Evolutionary conservation across 345 rosid genomes (phyloP), one percentile per base, ranked within the genome.

Genomic region (Excoecaria agallocha): DNA sequence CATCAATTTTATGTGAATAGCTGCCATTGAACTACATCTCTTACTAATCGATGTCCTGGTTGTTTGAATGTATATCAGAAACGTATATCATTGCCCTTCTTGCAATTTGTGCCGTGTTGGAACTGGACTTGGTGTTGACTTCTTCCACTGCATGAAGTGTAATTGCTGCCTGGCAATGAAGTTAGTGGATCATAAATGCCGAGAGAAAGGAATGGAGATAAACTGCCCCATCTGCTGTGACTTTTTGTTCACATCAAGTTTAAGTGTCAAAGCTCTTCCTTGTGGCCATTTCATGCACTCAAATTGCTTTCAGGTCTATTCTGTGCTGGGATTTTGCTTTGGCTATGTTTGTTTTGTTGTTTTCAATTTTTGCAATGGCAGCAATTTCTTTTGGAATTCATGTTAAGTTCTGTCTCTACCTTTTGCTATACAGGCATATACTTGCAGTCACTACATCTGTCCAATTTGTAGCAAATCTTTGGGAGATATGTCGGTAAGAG

Each of bases 201-300:
- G 81, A 72, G 89, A 87, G 71, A 87, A 87, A 75, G 86, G 88
- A 62, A 76, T 87, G 73, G 90, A 87, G 84, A 85, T 85, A 74
- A 87, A 87, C 57, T 87, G 90, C 56, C 90, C 90, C 45, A 87
- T 87, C 13, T 87, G 90, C 74, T 87, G 87, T 69, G 90, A 87
- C 56, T 79, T 74, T 65, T 84, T 87, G 68, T 87, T 87, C 80
- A 85, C 89, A 19, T 87, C 90, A 76, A 87, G 88, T 72, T 79
- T 76, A 50, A 84, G 78, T 61, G 89, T 85, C 8, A 84, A 86
- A 76, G 90, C 87, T 57, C 89, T 87, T 77, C 90, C 90, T 13
- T 87, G 90, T 16, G 90, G 90, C 49, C 90, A 87, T 83, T 87
- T 77, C 78, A 87, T 87, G 90, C 90, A 87, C 78, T 87, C 90